These are phyloP conservation scores for Boletus barrowsii DNA, from an alignment of 768 basidiomycete species.

Conservation along the genomic window DNA sequence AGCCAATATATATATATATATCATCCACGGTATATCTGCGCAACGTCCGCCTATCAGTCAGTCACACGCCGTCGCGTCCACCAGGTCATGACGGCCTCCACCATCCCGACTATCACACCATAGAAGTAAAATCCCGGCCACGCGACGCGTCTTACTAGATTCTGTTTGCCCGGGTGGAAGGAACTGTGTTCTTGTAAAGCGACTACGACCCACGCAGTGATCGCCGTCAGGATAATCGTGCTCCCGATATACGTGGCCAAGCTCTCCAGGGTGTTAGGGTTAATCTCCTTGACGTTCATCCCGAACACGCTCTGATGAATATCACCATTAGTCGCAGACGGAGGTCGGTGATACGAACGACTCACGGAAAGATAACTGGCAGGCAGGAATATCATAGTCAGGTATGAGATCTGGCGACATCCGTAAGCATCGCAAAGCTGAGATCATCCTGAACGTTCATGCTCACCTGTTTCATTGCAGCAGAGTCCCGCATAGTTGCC, in stretches of 20 bases:
- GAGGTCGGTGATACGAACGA: neutral
- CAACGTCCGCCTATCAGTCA: neutral
- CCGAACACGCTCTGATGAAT: constrained; percentile 31
- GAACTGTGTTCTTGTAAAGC: constrained; percentile 41
- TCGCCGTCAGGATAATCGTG: constrained; percentile 47
- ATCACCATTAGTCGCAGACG: neutral
- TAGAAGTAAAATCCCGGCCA: constrained; percentile 21
- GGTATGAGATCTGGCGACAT: constrained; percentile 44
- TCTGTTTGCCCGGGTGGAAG: constrained; percentile 13
- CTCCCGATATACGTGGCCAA: constrained; percentile 40
- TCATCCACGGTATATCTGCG: neutral
- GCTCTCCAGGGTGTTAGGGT: constrained; percentile 23
- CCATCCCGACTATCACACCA: neutral
- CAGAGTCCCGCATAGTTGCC: constrained; percentile 41
- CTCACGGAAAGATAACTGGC: constrained; percentile 42
- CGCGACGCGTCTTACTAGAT: constrained; percentile 9
- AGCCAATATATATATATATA: neutral
- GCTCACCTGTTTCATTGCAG: constrained; percentile 35
- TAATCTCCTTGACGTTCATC: constrained; percentile 33
- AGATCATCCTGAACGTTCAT: neutral
- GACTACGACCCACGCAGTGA: constrained; percentile 55
- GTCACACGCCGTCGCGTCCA: no score
- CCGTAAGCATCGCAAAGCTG: neutral
- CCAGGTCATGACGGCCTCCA: neutral
- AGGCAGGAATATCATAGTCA: constrained; percentile 63